Base-by-base conservation (phyloP, 1,284 basidiomycete species). In the Cryptococcus sp. region DNA sequence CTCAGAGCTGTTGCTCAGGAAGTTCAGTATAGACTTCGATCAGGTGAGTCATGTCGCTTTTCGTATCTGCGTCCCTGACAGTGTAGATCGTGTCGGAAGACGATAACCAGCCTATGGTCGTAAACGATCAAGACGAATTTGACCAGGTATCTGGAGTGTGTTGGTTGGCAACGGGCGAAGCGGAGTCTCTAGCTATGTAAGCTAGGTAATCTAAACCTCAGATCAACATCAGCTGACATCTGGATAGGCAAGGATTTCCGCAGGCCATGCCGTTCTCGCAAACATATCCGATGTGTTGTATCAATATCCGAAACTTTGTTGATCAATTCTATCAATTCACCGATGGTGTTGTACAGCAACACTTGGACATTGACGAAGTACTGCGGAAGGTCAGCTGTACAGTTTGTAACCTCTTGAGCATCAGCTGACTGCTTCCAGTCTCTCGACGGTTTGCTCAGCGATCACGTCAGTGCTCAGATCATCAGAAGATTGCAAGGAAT, bases 241-340 rank as follows among this genome's bases (percentile, higher is more conserved):
- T 23, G 23, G 3, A 7, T 41, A 94, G 91, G 64, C 80, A 81
- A 52, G 68, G 82, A 0, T 81, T 88, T 56, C 93, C 94, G 2
- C 80, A 89, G 55, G 82, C 82, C 14, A 81, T 98, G 52, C 92
- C 95, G 0, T 98, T 96, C 86, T 97, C 94, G 1, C 89, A 91
- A 71, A 89, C 90, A 0, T 98, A 97, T 74, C 91, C 93, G 60
- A 80, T 92, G 46, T 96, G 91, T 69, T 98, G 95, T 73, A 89
- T 92, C 80, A 90, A 97, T 85, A 92, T 98, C 58, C 86, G 93
- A 38, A 84, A 83, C 49, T 96, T 96, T 68, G 90, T 97, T 33
- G 89, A 95, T 65, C 91, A 93, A 67, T 98, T 98, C 79, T 97
- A 98, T 74, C 86, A 90, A 41, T 99, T 98, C 72, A 86, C 93